A percentile compares a stretch with the other conserved stretches of the same genome.
Evolutionary conservation across 2,329 filamentous ascomycete genomes (phyloP).

Genomic region (Sphaerostilbella broomeana): DNA sequence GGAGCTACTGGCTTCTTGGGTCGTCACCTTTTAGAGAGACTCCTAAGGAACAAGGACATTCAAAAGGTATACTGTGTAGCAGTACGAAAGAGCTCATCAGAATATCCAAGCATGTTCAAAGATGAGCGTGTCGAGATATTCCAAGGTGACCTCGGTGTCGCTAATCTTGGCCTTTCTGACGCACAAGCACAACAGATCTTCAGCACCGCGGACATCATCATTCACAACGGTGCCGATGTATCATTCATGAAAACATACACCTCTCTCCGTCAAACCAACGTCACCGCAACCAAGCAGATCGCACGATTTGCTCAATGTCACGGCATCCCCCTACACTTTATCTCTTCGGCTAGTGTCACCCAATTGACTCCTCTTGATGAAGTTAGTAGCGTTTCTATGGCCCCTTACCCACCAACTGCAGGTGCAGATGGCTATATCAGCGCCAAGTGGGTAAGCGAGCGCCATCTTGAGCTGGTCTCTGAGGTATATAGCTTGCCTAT

Average conservation of each 20-base stretch:
- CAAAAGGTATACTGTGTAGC: conserved; percentile 35
- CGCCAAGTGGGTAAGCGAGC: conserved; percentile 30
- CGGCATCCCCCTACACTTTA: not conserved
- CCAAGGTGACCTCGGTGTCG: conserved; percentile 22
- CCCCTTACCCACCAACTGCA: conserved; percentile 12
- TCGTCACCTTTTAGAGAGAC: conserved; percentile 3
- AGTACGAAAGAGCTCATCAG: conserved; percentile 18
- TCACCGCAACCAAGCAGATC: conserved; percentile 29
- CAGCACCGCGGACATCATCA: conserved; percentile 31
- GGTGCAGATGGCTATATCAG: conserved; percentile 29
- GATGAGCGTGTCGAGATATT: conserved; percentile 16
- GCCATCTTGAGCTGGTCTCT: conserved; percentile 21
- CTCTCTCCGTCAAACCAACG: conserved; percentile 28
- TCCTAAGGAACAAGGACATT: conserved; percentile 18
- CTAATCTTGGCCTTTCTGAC: conserved; percentile 19
- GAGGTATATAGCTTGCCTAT: conserved; percentile 1
- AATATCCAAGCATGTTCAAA: not conserved
- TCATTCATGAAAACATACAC: conserved; percentile 33
- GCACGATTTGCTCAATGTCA: conserved; percentile 22
- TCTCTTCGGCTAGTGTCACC: not conserved
- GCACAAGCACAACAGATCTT: conserved; percentile 9
- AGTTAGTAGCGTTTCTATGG: not conserved
- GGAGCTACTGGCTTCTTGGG: conserved; percentile 12
- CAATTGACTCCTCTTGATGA: not conserved
- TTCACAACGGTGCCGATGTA: conserved; percentile 46